These are phyloP conservation scores for Neurospora tetrasperma DNA, from an alignment of 495 filamentous ascomycete species.

Conservation along the genomic window DNA sequence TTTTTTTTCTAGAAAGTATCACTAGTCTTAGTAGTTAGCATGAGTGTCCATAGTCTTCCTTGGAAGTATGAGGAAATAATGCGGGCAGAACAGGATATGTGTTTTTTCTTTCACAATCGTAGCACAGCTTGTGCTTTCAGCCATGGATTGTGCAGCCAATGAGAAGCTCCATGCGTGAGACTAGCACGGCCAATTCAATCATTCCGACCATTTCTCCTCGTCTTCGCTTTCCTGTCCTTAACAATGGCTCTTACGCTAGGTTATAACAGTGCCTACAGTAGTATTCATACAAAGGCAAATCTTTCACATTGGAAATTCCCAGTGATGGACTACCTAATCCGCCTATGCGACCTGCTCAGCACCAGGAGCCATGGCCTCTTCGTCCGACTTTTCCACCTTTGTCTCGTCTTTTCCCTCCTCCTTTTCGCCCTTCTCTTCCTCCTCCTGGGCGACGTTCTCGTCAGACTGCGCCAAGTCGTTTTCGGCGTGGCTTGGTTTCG, in stretches of 20 bases:
- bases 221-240: slow-evolving; percentile 5
- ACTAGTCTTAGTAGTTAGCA: not conserved
- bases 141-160: not conserved
- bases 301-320: not conserved
- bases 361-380: not conserved
- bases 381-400: slow-evolving; percentile 2
- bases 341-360: not conserved
- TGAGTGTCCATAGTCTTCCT: not conserved
- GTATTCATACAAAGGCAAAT: not conserved
- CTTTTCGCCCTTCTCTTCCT: slow-evolving; percentile 12
- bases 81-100: not conserved
- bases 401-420: slow-evolving; percentile 10
- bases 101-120: not conserved
- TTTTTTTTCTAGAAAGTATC: too few species aligned
- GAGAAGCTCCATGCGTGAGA: not conserved
- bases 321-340: not conserved
- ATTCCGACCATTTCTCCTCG: not conserved
- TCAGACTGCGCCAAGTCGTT: not conserved
- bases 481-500: not conserved
- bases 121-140: not conserved
- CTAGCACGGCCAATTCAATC: not conserved
- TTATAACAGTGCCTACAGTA: not conserved
- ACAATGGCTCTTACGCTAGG: not conserved
- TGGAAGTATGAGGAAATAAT: not conserved
- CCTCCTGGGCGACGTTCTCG: not conserved